Evolutionary conservation across 2,329 filamentous ascomycete species (phyloP).

Genomic region (Saccharata proteae): DNA sequence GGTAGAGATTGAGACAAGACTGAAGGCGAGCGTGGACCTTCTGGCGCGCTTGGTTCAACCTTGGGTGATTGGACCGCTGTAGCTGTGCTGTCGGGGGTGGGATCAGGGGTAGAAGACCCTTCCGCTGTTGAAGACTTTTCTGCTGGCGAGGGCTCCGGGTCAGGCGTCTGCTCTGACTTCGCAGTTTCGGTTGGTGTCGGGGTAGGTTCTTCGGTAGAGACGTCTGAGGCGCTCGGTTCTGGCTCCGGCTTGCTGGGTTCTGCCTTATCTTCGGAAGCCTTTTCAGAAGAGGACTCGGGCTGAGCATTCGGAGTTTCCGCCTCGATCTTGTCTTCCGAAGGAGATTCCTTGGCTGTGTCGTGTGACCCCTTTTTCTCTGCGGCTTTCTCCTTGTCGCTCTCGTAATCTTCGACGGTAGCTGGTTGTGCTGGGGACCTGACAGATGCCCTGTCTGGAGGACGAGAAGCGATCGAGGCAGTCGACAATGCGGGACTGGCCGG

Average conservation of each 20-base stretch:
- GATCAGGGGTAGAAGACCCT: slow-evolving; percentile 2
- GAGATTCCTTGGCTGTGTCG: slow-evolving; percentile 1
- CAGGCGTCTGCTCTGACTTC: no score
- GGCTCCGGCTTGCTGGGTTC: background rate
- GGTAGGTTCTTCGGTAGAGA: background rate
- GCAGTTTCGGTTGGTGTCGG: no score
- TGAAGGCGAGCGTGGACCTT: slow-evolving; percentile 2
- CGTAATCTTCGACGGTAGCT: slow-evolving; percentile 7
- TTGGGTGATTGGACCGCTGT: slow-evolving; percentile 1
- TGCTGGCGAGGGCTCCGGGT: no score
- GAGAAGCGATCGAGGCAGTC: no score
- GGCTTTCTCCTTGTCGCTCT: slow-evolving; percentile 6
- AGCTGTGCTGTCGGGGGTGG: background rate
- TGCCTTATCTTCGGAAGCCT: slow-evolving; percentile 3
- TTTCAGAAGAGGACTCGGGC: slow-evolving; percentile 3
- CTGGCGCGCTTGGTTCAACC: slow-evolving; percentile 2
- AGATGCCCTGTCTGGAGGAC: slow-evolving; percentile 1
- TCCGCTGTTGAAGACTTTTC: no score
- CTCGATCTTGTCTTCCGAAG: background rate
- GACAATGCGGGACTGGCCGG: slow-evolving; percentile 6
- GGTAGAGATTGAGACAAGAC: slow-evolving; percentile 3
- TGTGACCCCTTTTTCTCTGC: background rate
- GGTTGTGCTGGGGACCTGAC: slow-evolving; percentile 6
- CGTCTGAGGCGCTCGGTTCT: background rate
- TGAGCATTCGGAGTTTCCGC: background rate